Base-by-base conservation (phyloP, 305 asterid species). In the Fraxinus dipetala region DNA sequence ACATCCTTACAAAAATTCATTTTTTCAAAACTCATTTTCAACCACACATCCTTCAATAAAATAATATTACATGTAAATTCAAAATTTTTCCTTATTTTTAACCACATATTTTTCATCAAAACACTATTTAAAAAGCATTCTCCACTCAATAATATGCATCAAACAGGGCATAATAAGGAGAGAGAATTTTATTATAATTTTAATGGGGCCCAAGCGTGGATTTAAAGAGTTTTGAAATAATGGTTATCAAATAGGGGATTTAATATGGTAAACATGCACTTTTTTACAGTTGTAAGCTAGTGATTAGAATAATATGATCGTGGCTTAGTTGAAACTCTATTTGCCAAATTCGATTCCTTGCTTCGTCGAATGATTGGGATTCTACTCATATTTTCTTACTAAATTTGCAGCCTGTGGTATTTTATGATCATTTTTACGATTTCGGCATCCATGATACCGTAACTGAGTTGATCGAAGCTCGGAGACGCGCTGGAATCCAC, bases 361-460 rank as follows among this genome's bases (percentile, higher is more conserved):
- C 72, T 63, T 24, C 32, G 32, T 7, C 14, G 3, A 65, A 65
- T 65, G 31, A 65, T 65, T 65, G 35, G 5, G 35, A 65, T 65
- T 65, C 8, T 24, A 24, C 26, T 61, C 30, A 20, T 22, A 61
- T 22, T 65, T 65, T 65, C 73, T 10, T 26, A 10, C 43, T 32
- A 16, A 16, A 32, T 59, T 31, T 67, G 81, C 86, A 87, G 88
- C 90, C 88, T 70, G 87, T 85, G 8, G 61, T 87, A 70, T 87
- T 87, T 61, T 85, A 87, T n/a, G 90, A 85, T 43, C 90, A 87
- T 79, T 83, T 87, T 35, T 87, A 85, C 65, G 90, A 87, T 79
- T 87, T 85, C 30, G 88, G 90, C 31, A 83, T 87, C 72, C 90
- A 79, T 26, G 90, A 87, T 16, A 80, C 82, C 75, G 81, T 87